These are phyloP conservation scores for Sclerotiophoma versabilis DNA, from an alignment of 2,329 filamentous ascomycete genomes.

Conservation along the genomic window DNA sequence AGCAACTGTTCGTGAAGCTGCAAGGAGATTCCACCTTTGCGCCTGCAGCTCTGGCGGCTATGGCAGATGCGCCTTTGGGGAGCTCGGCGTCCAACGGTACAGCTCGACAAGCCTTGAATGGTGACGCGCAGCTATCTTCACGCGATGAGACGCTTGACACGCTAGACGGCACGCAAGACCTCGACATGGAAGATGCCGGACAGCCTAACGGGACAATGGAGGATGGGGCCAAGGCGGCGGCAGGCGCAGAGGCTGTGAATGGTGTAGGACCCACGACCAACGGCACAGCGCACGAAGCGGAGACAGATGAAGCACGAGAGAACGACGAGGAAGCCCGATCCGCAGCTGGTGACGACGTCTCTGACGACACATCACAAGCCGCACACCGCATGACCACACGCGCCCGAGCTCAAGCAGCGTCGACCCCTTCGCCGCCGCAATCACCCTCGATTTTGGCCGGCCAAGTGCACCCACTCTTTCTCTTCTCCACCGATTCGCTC, in stretches of 20 bases:
- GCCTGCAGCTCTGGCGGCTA: conserved; percentile 62
- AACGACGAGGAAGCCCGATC: conserved; percentile 35
- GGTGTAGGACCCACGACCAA: conserved; percentile 32
- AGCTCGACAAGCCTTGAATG: conserved; percentile 18
- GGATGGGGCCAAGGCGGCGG: conserved; percentile 22
- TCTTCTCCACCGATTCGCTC: conserved; percentile 66
- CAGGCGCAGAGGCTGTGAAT: conserved; percentile 18
- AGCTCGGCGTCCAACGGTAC: conserved; percentile 23
- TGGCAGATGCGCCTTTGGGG: conserved; percentile 42
- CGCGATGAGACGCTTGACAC: conserved; percentile 25
- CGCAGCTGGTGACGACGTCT: conserved; percentile 46
- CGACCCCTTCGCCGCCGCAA: conserved; percentile 49
- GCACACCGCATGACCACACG: conserved; percentile 64
- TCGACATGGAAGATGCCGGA: conserved; percentile 38
- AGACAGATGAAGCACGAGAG: conserved; percentile 24
- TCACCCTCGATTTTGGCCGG: conserved; percentile 58
- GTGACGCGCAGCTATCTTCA: conserved; percentile 9
- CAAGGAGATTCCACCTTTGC: conserved; percentile 76
- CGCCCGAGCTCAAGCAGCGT: conserved; percentile 57
- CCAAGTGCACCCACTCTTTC: conserved; percentile 78
- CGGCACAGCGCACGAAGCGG: conserved; percentile 25
- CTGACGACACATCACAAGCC: conserved; percentile 52
- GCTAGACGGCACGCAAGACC: conserved; percentile 26
- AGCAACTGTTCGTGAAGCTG: conserved; percentile 74
- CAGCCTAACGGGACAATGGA: conserved; percentile 25